A percentile compares a stretch with the other conserved stretches of the same genome.
phyloP scores from a whole-genome alignment of 2,329 filamentous ascomycete genomes.

The Alternaria postmessia region DNA sequence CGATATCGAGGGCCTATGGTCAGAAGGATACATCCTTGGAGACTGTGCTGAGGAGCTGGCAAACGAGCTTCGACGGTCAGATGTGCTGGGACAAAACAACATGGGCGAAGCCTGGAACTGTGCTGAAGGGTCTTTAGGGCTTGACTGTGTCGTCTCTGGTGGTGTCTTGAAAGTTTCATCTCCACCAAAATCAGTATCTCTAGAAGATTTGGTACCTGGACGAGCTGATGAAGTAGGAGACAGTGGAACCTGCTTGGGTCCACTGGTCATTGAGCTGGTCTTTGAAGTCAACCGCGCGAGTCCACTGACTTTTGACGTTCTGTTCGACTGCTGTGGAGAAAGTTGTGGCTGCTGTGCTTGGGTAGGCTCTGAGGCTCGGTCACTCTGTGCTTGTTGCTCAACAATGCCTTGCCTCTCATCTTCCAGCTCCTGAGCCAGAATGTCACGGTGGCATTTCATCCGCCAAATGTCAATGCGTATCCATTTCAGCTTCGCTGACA shows the following conservation, averaged over 20 bases:
- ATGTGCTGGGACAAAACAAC: conserved; percentile 43
- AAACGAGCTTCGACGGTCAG: conserved; percentile 42
- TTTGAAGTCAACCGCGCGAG: conserved; percentile 49
- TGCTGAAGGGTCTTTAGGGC: conserved; percentile 40
- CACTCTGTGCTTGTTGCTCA: conserved; percentile 38
- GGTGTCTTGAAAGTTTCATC: conserved; percentile 57
- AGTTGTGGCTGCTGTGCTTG: conserved; percentile 32
- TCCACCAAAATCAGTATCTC: conserved; percentile 47
- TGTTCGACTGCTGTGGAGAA: conserved; percentile 37
- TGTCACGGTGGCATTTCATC: conserved; percentile 87
- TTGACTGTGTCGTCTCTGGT: conserved; percentile 53
- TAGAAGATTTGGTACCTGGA: conserved; percentile 48
- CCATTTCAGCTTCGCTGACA: conserved; percentile 92
- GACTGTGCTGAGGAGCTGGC: conserved; percentile 47
- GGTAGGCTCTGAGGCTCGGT: conserved; percentile 34
- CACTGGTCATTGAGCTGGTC: conserved; percentile 43
- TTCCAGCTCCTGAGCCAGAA: conserved; percentile 83
- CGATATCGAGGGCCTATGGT: conserved; percentile 46
- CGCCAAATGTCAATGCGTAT: conserved; percentile 93
- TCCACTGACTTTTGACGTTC: conserved; percentile 40
- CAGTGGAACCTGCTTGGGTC: conserved; percentile 39
- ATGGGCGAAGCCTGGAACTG: conserved; percentile 44
- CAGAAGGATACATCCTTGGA: conserved; percentile 41
- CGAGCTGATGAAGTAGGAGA: conserved; percentile 41
- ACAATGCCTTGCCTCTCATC: conserved; percentile 68